Base-by-base conservation (phyloP, 495 filamentous ascomycete species). In the Penicillium arizonense region DNA sequence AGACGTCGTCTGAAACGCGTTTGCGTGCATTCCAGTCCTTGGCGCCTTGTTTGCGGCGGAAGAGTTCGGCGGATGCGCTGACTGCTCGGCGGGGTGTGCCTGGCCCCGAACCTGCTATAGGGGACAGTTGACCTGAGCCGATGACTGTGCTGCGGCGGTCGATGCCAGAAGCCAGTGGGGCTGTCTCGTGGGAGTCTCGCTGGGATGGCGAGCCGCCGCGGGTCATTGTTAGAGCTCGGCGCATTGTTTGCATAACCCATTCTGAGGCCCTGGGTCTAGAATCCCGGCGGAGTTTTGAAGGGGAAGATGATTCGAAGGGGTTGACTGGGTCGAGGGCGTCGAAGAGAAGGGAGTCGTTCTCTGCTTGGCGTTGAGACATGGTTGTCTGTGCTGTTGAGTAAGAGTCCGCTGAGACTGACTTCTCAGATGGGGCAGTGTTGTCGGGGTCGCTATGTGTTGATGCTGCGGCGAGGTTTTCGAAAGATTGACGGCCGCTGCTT, bases 381-480 rank as follows among this genome's bases (percentile, higher is more conserved):
- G 77, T 79, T 13, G 82, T 82, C 14, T 77, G 76, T 6, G 87
- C 87, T 0, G 89, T 90, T 34, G 78, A 82, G 63, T 86, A 91
- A 43, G 80, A 86, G 21, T 83, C 83, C n/a, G 80, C 62, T 35
- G 74, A 72, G 11, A 63, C 63, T n/a, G 69, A 69, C 20, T 74
- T 71, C 12, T 73, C 73, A 8, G 63, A 62, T 3, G 64, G 56
- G 6, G 63, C 50, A 13, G 62, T 43, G 14, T 57, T 59, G 42
- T 70, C 63, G 5, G 50, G 43, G n/a, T 67, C 62, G 45, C 58
- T 65, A 23, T 63, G 58, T 18, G 51, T 50, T 33, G 71, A 66
- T 13, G 42, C 42, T 4, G 47, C 51, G 13, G 47, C 44, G n/a
- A 63, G 23, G 14, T 64, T 61, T 16, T 72, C 62, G 18, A 62